phyloP scores from a whole-genome alignment of 768 basidiomycete genomes.

The Termitomyces heimii region DNA sequence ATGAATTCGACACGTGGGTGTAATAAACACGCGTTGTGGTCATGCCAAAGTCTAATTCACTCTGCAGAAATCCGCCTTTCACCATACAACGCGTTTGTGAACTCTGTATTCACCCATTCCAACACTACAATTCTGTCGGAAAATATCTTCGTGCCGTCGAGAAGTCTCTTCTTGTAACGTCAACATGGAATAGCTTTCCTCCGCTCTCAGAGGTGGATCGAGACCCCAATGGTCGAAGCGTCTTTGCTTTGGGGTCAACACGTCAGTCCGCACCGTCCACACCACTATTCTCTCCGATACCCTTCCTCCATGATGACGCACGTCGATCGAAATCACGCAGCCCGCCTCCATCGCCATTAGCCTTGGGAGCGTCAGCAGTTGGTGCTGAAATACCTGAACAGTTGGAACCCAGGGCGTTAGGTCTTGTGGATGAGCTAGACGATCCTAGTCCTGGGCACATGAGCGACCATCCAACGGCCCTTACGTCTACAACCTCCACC shows the following conservation, averaged over 20 bases:
- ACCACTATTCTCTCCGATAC: slow-evolving; percentile 82
- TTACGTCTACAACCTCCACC: slow-evolving; percentile 55
- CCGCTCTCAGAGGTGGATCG: slow-evolving; percentile 34
- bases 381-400: slow-evolving; percentile 27
- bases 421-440: slow-evolving; percentile 82
- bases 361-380: slow-evolving; percentile 34
- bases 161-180: slow-evolving; percentile 78
- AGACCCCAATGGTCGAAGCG: slow-evolving; percentile 30
- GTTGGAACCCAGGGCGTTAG: slow-evolving; percentile 48
- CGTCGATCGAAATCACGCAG: slow-evolving; percentile 75
- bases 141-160: slow-evolving; percentile 89
- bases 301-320: slow-evolving; percentile 81
- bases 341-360: slow-evolving; percentile 71
- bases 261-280: slow-evolving; percentile 61
- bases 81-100: slow-evolving; percentile 89
- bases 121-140: slow-evolving; percentile 71
- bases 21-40: neutral
- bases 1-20: slow-evolving; percentile 66
- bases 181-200: slow-evolving; percentile 69
- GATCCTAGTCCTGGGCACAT: slow-evolving; percentile 81
- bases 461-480: slow-evolving; percentile 71
- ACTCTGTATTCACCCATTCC: slow-evolving; percentile 61
- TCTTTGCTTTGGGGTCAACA: slow-evolving; percentile 38
- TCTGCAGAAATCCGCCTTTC: slow-evolving; percentile 60
- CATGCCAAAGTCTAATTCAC: slow-evolving; percentile 1